Base-by-base conservation (phyloP, 176 grass and related monocot genomes). In the Carex kokanica region DNA sequence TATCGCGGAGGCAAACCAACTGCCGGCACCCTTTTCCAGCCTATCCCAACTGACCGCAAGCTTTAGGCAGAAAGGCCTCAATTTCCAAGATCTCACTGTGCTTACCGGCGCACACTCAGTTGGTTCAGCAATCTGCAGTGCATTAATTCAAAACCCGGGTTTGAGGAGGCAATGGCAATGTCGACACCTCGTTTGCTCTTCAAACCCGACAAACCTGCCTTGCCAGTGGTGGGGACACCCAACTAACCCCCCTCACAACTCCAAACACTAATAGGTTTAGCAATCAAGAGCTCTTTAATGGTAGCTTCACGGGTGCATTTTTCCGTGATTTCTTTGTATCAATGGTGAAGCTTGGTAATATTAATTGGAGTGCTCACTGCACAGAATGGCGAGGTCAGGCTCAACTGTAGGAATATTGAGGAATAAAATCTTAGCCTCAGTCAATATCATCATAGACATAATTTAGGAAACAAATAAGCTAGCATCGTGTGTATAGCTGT, bases 401-500 rank as follows among this genome's bases (percentile, higher is more conserved):
- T 38, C 36, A 92, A 92, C 80, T 97, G 94, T 85, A 25, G 94
- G 71, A 91, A 86, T n/a, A n/a, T n/a, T n/a, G n/a, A n/a, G n/a
- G n/a, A n/a, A n/a, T n/a, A n/a, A n/a, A n/a, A n/a, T n/a, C n/a
- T n/a, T n/a, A n/a, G n/a, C n/a, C n/a, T n/a, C n/a, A n/a, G n/a
- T n/a, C n/a, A n/a, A n/a, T n/a, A n/a, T n/a, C n/a, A n/a, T n/a
- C n/a, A n/a, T n/a, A n/a, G n/a, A n/a, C n/a, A n/a, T n/a, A n/a
- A n/a, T n/a, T n/a, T n/a, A n/a, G n/a, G n/a, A n/a, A n/a, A n/a
- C n/a, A n/a, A n/a, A n/a, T n/a, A n/a, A n/a, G n/a, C n/a, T n/a
- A n/a, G n/a, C n/a, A n/a, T n/a, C n/a, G n/a, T n/a, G n/a, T n/a
- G n/a, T n/a, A n/a, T n/a, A n/a, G n/a, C n/a, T n/a, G n/a, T n/a